phyloP scores from a whole-genome alignment of 805 yeast species.

The Barnettozyma vustinii region DNA sequence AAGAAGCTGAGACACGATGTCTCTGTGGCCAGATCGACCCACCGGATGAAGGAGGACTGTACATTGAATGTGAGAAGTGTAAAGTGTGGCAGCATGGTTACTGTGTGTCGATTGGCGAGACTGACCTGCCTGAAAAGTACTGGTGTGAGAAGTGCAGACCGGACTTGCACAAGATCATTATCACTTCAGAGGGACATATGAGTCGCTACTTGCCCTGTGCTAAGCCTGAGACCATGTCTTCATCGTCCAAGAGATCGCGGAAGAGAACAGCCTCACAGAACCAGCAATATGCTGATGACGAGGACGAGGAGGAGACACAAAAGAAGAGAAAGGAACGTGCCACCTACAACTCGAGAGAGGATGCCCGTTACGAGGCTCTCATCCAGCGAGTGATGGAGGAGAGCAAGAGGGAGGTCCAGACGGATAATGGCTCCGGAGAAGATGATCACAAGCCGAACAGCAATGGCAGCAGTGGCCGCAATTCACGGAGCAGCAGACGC shows the following conservation, averaged over 20 bases:
- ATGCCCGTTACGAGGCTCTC: constrained; percentile 38
- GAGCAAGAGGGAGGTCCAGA: constrained; percentile 32
- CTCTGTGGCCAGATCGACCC: constrained; percentile 40
- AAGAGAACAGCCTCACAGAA: constrained; percentile 13
- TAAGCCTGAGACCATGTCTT: constrained; percentile 16
- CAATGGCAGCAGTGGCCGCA: constrained; percentile 1
- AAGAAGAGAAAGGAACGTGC: constrained; percentile 32
- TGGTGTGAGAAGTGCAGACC: constrained; percentile 94
- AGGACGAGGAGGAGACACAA: constrained; percentile 8
- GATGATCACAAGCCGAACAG: constrained; percentile 7
- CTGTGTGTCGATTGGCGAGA: constrained; percentile 71
- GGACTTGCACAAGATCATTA: constrained; percentile 60
- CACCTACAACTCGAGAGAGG: constrained; percentile 36
- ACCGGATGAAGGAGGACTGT: constrained; percentile 52
- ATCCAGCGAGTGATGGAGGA: constrained; percentile 36
- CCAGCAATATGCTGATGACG: constrained; percentile 7
- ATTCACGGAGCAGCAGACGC: constrained; percentile 10
- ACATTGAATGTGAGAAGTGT: constrained; percentile 84
- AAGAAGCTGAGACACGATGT: constrained; percentile 41
- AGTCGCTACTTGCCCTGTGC: constrained; percentile 45
- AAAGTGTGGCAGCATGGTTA: constrained; percentile 97
- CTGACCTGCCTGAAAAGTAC: constrained; percentile 83
- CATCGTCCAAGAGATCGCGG: constrained; percentile 20
- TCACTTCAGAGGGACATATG: constrained; percentile 41
- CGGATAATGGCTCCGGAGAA: neutral